A percentile compares a stretch with the other conserved stretches of the same genome.
Evolutionary conservation across 2,329 filamentous ascomycete species (phyloP).

Genomic region (Alternaria arborescens): DNA sequence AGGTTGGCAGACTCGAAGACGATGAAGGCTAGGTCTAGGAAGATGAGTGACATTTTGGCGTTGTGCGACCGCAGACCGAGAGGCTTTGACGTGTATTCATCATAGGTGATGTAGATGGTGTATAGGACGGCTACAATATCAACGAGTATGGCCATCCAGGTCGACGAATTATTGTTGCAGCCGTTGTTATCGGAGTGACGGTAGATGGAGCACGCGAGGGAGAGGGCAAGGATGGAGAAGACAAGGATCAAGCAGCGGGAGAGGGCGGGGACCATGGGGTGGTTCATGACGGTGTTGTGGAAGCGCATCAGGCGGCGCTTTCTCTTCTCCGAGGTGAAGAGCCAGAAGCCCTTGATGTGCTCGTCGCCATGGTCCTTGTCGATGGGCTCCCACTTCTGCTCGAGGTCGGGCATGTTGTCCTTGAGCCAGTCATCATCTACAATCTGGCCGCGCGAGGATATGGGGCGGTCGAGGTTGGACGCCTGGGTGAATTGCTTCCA

Average conservation of each 20-base stretch:
- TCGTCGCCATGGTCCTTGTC: slow-evolving; percentile 61
- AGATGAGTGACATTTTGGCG: slow-evolving; percentile 86
- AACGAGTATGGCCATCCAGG: slow-evolving; percentile 87
- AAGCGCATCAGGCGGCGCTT: slow-evolving; percentile 66
- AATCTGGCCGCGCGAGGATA: slow-evolving; percentile 45
- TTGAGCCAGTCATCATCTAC: slow-evolving; percentile 58
- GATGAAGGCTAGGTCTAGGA: slow-evolving; percentile 95
- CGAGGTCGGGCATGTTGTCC: slow-evolving; percentile 58
- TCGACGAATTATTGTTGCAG: slow-evolving; percentile 66
- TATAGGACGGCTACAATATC: slow-evolving; percentile 90
- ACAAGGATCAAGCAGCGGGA: slow-evolving; percentile 84
- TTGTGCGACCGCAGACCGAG: slow-evolving; percentile 83
- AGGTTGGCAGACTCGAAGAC: slow-evolving; percentile 96
- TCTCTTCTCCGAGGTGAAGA: slow-evolving; percentile 58
- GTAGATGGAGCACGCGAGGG: slow-evolving; percentile 78
- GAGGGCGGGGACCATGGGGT: slow-evolving; percentile 83
- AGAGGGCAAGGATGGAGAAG: slow-evolving; percentile 83
- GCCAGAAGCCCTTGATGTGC: slow-evolving; percentile 59
- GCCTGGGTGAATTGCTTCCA: slow-evolving; percentile 51
- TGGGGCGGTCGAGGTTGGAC: slow-evolving; percentile 39
- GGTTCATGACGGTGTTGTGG: slow-evolving; percentile 75
- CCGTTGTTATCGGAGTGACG: slow-evolving; percentile 52
- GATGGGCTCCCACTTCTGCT: slow-evolving; percentile 62
- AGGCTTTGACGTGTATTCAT: slow-evolving; percentile 95
- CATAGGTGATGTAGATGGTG: slow-evolving; percentile 90